These are phyloP conservation scores for Dactylellina sp. DNA, from an alignment of 2,329 filamentous ascomycete species.

Conservation along the genomic window DNA sequence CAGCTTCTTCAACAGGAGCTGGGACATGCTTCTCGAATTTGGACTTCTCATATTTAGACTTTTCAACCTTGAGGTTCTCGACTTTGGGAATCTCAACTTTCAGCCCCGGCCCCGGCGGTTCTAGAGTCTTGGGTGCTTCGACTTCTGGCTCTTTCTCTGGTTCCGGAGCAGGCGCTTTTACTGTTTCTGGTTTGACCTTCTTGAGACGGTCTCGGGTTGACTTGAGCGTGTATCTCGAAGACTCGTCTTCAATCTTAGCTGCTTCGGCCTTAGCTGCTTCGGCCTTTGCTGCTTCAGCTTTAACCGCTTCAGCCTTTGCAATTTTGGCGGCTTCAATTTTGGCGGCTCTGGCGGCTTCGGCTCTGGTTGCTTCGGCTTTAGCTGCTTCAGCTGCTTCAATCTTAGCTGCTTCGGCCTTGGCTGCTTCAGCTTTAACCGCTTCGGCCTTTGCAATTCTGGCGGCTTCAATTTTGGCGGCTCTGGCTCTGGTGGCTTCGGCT, in stretches of 20 bases:
- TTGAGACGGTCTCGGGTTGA: constrained; percentile 43
- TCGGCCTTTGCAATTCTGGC: constrained; percentile 2
- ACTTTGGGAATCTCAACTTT: neutral
- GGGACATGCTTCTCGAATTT: constrained; percentile 20
- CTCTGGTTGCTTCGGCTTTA: neutral
- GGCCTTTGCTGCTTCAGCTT: no score
- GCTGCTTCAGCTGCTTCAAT: constrained; percentile 3
- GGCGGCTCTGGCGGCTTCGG: no score
- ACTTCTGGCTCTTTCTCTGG: constrained; percentile 19
- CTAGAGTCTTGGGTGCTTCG: constrained; percentile 2
- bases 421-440: no score
- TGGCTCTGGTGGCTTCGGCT: no score
- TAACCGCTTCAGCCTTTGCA: neutral
- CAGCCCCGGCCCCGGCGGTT: neutral
- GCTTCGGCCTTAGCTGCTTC: neutral
- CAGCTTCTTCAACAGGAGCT: constrained; percentile 34
- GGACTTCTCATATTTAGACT: constrained; percentile 6
- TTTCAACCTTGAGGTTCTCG: neutral
- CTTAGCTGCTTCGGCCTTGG: no score
- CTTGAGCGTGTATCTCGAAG: constrained; percentile 30
- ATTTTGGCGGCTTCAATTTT: no score
- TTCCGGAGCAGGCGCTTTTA: constrained; percentile 13
- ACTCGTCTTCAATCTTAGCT: constrained; percentile 27
- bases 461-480: no score
- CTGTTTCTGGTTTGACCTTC: constrained; percentile 30